Evolutionary conservation across 1,139 yeast species (phyloP), one percentile per base, ranked within the genome.

Genomic region (Yamadazyma atmosphaerica): DNA sequence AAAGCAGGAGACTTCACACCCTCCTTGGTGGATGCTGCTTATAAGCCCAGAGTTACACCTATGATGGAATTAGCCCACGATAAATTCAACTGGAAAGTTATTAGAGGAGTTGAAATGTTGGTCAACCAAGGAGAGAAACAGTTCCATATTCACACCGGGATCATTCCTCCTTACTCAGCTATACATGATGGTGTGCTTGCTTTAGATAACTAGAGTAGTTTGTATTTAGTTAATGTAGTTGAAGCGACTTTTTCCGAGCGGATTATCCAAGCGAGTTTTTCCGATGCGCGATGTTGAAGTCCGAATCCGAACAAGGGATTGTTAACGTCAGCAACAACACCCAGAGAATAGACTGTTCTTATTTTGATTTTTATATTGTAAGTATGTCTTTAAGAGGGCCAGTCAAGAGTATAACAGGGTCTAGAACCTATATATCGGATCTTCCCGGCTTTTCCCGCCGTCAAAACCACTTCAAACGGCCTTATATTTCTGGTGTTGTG

Each of bases 121-220:
- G 88, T 89, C 16, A 82, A 86, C 62, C 98, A 92, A 63, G 98
- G 98, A 38, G 81, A 86, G 35, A 87, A 79, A 44, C 98, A 92
- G 63, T 89, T 90, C 58, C 68, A 75, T 47, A 63, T 80, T 42
- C 90, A 94, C 81, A 86, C 92, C 14, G 89, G 90, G 0, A 63
- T 74, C 41, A 65, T 54, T 26, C 83, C 89, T 4, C 87, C 88
- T 18, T 82, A 79, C 60, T 61, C 67, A 26, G 74, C 72, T 12
- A 72, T 83, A 36, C 79, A 74, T 50, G 69, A 74, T 24, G 88
- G 87, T 18, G 90, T 83, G 15, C 60, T 49, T 24, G 38, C 48
- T 1, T 24, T 40, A 35, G 53, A 47, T 41, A 7, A 21, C 7
- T 21, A 21, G n/a, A 21, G 23, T 21, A 7, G 23, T 10, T 21